Evolutionary conservation across 2,329 filamentous ascomycete species (phyloP).

Genomic region (Pseudofabraea citricarpa): DNA sequence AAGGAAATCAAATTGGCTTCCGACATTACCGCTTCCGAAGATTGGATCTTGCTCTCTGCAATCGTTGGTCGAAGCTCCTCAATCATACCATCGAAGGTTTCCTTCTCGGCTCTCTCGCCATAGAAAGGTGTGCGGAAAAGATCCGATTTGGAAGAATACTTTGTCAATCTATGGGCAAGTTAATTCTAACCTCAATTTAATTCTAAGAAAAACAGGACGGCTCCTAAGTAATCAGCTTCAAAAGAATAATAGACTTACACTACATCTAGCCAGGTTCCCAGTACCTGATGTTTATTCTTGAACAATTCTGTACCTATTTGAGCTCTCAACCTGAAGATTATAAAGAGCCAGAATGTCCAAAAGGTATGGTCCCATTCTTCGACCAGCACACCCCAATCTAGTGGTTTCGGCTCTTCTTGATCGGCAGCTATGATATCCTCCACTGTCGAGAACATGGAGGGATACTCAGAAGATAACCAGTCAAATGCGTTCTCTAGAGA

Average conservation of each 20-base stretch:
- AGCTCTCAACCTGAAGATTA: not conserved
- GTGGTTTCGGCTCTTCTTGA: slow-evolving; percentile 1
- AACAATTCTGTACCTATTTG: not conserved
- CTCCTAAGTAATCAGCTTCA: too few species aligned
- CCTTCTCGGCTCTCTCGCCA: not conserved
- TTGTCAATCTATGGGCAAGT: too few species aligned
- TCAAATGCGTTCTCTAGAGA: slow-evolving; percentile 3
- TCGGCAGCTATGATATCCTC: not conserved
- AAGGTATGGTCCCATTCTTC: slow-evolving; percentile 1
- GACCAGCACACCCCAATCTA: slow-evolving; percentile 1
- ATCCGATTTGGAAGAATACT: too few species aligned
- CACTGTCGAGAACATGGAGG: not conserved
- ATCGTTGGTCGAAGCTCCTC: not conserved
- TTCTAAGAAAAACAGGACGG: too few species aligned
- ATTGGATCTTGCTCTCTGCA: not conserved
- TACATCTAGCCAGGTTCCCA: not conserved
- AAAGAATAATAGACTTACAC: too few species aligned
- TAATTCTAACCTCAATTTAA: too few species aligned
- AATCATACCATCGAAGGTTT: not conserved
- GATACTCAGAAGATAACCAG: not conserved
- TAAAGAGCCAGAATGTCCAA: not conserved
- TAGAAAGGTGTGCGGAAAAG: too few species aligned
- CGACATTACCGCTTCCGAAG: not conserved
- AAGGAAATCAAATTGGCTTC: not conserved
- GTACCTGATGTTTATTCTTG: not conserved